A percentile compares a stretch with the other conserved stretches of the same genome.
These are phyloP conservation scores for Apiospora sp. DNA, from an alignment of 2,329 filamentous ascomycete genomes.

Conservation along the genomic window DNA sequence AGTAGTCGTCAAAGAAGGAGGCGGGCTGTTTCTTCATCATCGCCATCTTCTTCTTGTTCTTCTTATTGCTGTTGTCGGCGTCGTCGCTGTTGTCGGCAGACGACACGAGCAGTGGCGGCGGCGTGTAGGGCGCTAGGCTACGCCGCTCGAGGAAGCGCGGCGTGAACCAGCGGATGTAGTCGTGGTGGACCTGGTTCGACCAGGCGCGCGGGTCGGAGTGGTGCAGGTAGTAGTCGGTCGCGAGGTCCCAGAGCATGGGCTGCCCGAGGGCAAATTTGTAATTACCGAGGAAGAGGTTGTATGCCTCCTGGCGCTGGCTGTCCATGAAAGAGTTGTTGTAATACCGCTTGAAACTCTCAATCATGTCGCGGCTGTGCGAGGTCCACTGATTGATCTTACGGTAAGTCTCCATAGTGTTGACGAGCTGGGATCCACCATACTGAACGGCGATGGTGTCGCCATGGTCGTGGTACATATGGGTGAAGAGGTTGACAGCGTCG, in stretches of 20 bases:
- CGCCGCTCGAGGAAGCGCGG: conserved; percentile 73
- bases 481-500: conserved; percentile 94
- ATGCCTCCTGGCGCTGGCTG: conserved; percentile 96
- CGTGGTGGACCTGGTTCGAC: conserved; percentile 66
- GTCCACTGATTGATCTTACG: conserved; percentile 99
- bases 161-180: conserved; percentile 92
- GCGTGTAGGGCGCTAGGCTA: conserved; percentile 59
- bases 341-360: conserved; percentile 98
- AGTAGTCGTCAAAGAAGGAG: conserved; percentile 87
- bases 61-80: not conserved
- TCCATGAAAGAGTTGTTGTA: conserved; percentile 99
- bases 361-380: conserved; percentile 96
- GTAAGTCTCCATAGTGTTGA: conserved; percentile 99
- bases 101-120: conserved; percentile 29
- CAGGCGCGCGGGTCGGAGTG: conserved; percentile 83
- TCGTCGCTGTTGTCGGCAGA: not conserved
- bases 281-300: conserved; percentile 96
- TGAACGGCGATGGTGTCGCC: conserved; percentile 98
- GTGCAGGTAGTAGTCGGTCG: conserved; percentile 95
- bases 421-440: conserved; percentile 95
- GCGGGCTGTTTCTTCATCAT: conserved; percentile 54
- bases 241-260: conserved; percentile 96
- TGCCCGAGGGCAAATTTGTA: conserved; percentile 88
- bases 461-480: conserved; percentile 98
- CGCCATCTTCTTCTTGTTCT: conserved; percentile 37